A percentile compares a stretch with the other conserved stretches of the same genome.
These are phyloP conservation scores for Candida sakaeoensis DNA, from an alignment of 805 yeast genomes.

Conservation along the genomic window DNA sequence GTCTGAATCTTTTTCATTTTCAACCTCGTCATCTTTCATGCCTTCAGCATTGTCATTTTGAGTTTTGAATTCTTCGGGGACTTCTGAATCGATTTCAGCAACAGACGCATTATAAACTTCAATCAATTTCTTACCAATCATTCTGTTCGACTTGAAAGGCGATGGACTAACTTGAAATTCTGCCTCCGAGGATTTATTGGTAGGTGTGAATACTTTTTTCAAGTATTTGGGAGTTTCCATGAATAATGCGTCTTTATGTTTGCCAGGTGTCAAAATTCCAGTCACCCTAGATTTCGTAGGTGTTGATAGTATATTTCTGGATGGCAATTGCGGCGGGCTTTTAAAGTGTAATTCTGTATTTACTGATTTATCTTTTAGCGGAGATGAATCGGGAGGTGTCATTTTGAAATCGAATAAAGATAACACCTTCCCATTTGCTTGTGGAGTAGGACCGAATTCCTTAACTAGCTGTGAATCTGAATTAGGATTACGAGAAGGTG, in stretches of 20 bases:
- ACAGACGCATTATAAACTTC: conserved; percentile 45
- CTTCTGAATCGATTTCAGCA: conserved; percentile 10
- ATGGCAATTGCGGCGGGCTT: conserved; percentile 10
- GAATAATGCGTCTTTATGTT: not conserved
- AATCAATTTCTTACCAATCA: conserved; percentile 30
- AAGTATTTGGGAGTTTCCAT: conserved; percentile 11
- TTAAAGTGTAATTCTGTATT: not conserved
- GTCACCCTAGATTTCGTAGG: conserved; percentile 10
- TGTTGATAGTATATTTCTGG: conserved; percentile 8
- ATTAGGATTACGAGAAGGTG: not conserved
- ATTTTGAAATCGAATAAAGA: conserved; percentile 62
- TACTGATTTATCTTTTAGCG: conserved; percentile 21
- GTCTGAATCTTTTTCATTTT: conserved; percentile 11
- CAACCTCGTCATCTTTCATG: conserved; percentile 11
- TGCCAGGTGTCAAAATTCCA: conserved; percentile 5
- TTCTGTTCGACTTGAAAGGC: conserved; percentile 37
- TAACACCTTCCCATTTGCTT: conserved; percentile 69
- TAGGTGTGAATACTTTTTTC: conserved; percentile 6
- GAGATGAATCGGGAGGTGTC: conserved; percentile 44
- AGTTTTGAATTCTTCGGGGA: conserved; percentile 7
- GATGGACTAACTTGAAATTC: conserved; percentile 43
- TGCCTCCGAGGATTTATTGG: not conserved
- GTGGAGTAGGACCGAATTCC: conserved; percentile 85
- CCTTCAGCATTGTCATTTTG: conserved; percentile 12
- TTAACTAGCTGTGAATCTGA: not conserved